A percentile compares a stretch with the other conserved stretches of the same genome.
Evolutionary conservation across 2,329 filamentous ascomycete species (phyloP).

Genomic region (Exophiala viscosa): DNA sequence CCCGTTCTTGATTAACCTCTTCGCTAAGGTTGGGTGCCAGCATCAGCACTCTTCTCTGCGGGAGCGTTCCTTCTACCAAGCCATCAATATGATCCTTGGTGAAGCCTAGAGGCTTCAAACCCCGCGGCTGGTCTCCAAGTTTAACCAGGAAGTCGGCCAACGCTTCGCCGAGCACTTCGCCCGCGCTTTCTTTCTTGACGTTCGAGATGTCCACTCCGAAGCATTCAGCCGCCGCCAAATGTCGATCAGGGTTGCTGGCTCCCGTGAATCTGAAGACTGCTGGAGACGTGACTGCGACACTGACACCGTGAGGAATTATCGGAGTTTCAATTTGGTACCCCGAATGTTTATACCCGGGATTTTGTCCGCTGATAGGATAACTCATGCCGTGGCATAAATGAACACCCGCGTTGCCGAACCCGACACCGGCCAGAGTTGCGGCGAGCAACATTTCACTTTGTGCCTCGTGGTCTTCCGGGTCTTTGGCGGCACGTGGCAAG

Average conservation of each 20-base stretch:
- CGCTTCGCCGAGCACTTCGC: conserved; percentile 81
- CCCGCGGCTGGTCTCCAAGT: conserved; percentile 85
- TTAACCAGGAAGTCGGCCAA: conserved; percentile 74
- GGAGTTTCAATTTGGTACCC: conserved; percentile 76
- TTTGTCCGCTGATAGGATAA: conserved; percentile 94
- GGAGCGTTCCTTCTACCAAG: conserved; percentile 90
- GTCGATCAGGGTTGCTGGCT: conserved; percentile 85
- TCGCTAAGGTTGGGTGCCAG: conserved; percentile 76
- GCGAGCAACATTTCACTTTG: conserved; percentile 95
- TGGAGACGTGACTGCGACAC: conserved; percentile 87
- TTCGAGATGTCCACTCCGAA: conserved; percentile 88
- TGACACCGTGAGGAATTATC: conserved; percentile 94
- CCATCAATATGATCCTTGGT: conserved; percentile 68
- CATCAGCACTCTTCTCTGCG: conserved; percentile 86
- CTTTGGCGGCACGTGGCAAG: conserved; percentile 77
- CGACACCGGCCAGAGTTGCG: conserved; percentile 88
- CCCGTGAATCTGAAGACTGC: conserved; percentile 93
- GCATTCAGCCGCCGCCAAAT: conserved; percentile 80
- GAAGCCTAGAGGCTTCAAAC: conserved; percentile 81
- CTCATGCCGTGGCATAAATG: conserved; percentile 91
- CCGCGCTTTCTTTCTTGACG: conserved; percentile 84
- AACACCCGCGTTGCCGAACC: conserved; percentile 95
- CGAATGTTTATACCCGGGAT: conserved; percentile 80
- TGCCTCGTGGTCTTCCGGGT: conserved; percentile 88
- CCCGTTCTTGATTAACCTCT: conserved; percentile 66